Evolutionary conservation across 2,329 filamentous ascomycete species (phyloP).

Genomic region (Myriangium duriaei): DNA sequence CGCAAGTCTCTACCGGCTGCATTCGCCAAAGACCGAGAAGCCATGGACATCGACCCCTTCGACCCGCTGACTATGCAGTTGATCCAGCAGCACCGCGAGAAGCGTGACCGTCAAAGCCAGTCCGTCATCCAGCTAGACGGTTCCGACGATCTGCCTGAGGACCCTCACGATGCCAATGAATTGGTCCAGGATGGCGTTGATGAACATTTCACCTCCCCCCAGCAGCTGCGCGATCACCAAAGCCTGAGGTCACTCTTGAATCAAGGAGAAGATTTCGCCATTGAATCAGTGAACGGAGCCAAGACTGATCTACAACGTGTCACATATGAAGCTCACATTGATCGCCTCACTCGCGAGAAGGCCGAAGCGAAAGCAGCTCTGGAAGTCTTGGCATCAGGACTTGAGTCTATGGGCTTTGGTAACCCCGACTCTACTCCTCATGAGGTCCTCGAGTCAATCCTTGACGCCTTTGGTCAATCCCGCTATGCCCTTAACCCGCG

Average conservation of each 20-base stretch:
- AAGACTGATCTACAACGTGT: slow-evolving; percentile 20
- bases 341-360: slow-evolving; percentile 25
- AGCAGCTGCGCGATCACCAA: no score
- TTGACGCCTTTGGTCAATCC: slow-evolving; percentile 28
- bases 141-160: slow-evolving; percentile 14
- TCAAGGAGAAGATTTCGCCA: no score
- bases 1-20: slow-evolving; percentile 22
- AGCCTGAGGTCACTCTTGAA: no score
- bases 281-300: slow-evolving; percentile 7
- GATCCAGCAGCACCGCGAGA: slow-evolving; percentile 21
- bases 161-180: slow-evolving; percentile 5
- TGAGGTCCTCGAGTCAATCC: slow-evolving; percentile 27
- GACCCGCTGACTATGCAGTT: slow-evolving; percentile 20
- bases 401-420: slow-evolving; percentile 31
- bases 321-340: slow-evolving; percentile 28
- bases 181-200: slow-evolving; percentile 19
- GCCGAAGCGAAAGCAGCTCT: slow-evolving; percentile 29
- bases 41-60: slow-evolving; percentile 17
- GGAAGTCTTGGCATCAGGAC: slow-evolving; percentile 30
- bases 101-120: slow-evolving; percentile 29
- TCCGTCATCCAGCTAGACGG: slow-evolving; percentile 20
- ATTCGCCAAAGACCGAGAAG: slow-evolving; percentile 13
- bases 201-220: no score
- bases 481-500: slow-evolving; percentile 29
- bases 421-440: slow-evolving; percentile 21